Evolutionary conservation across 805 yeast species (phyloP).

Genomic region (Saccharomycodes ludwigii): DNA sequence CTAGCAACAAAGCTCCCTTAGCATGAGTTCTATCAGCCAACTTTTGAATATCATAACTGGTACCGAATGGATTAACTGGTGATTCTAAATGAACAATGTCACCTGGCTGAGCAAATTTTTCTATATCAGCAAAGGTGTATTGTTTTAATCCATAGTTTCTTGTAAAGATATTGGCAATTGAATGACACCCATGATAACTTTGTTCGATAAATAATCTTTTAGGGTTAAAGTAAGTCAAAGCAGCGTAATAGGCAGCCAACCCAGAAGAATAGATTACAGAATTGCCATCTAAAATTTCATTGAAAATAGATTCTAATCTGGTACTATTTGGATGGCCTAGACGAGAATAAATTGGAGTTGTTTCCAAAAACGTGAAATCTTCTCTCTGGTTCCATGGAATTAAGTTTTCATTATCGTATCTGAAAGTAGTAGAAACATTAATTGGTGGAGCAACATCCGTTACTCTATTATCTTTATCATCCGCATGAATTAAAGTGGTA

Average conservation of each 20-base stretch:
- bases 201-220: slow-evolving; percentile 61
- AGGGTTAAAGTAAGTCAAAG: slow-evolving; percentile 60
- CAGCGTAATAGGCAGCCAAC: slow-evolving; percentile 67
- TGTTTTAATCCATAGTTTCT: slow-evolving; percentile 47
- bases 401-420: slow-evolving; percentile 47
- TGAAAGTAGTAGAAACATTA: slow-evolving; percentile 68
- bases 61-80: slow-evolving; percentile 79
- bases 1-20: slow-evolving; percentile 58
- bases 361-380: slow-evolving; percentile 22
- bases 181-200: slow-evolving; percentile 79
- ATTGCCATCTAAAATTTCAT: slow-evolving; percentile 46
- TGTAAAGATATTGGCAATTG: slow-evolving; percentile 48
- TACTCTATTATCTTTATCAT: slow-evolving; percentile 43
- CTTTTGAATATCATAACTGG: slow-evolving; percentile 44
- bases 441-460: slow-evolving; percentile 69
- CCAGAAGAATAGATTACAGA: slow-evolving; percentile 71
- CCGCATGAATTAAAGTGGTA: slow-evolving; percentile 60
- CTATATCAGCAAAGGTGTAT: slow-evolving; percentile 40
- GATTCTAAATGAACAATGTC: slow-evolving; percentile 79
- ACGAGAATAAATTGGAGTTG: slow-evolving; percentile 52
- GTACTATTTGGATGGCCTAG: slow-evolving; percentile 60
- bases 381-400: slow-evolving; percentile 31
- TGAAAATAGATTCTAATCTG: slow-evolving; percentile 55
- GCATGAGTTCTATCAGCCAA: slow-evolving; percentile 64
- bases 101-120: slow-evolving; percentile 34